Conservation (phyloP, 2,329 filamentous ascomycete genomes). For the Acrodontium crateriforme region DNA sequence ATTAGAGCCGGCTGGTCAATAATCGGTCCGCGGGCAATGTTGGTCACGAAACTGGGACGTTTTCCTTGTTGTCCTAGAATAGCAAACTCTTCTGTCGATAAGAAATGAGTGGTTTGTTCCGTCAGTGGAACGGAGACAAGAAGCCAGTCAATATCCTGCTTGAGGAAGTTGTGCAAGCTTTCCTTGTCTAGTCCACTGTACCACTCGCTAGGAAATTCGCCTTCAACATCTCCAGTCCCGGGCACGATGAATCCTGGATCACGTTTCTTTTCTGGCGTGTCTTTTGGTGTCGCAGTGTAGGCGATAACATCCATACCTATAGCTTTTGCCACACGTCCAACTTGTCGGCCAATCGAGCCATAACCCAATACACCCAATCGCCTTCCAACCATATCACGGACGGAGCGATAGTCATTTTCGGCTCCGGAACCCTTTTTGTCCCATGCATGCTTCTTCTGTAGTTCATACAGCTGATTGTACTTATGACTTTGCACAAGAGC, state of each 20-base stretch:
- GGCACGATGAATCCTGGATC: conserved; percentile 56
- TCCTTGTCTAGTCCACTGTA: conserved; percentile 41
- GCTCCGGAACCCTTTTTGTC: conserved; percentile 14
- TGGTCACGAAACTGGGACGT: conserved; percentile 42
- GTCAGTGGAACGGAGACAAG: conserved; percentile 46
- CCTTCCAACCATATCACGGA: conserved; percentile 44
- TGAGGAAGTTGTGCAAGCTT: conserved; percentile 39
- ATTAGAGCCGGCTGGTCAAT: conserved; percentile 50
- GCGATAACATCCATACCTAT: conserved; percentile 59
- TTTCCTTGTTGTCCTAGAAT: conserved; percentile 17
- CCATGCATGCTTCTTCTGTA: conserved; percentile 45
- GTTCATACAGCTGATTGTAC: conserved; percentile 40
- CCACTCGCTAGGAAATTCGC: conserved; percentile 41
- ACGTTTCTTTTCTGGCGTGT: conserved; percentile 48
- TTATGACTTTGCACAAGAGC: conserved; percentile 43
- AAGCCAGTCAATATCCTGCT: conserved; percentile 42
- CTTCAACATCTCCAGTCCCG: conserved; percentile 48
- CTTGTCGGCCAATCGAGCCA: conserved; percentile 48
- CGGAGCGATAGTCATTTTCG: conserved; percentile 8
- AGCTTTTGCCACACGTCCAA: conserved; percentile 21
- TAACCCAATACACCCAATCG: conserved; percentile 48
- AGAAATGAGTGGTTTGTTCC: conserved; percentile 37
- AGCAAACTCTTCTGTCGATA: conserved; percentile 41
- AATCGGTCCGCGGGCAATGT: conserved; percentile 55
- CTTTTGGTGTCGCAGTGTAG: conserved; percentile 57